A percentile compares a stretch with the other conserved stretches of the same genome.
Conservation (phyloP, 495 filamentous ascomycete genomes). For the Podospora comata region DNA sequence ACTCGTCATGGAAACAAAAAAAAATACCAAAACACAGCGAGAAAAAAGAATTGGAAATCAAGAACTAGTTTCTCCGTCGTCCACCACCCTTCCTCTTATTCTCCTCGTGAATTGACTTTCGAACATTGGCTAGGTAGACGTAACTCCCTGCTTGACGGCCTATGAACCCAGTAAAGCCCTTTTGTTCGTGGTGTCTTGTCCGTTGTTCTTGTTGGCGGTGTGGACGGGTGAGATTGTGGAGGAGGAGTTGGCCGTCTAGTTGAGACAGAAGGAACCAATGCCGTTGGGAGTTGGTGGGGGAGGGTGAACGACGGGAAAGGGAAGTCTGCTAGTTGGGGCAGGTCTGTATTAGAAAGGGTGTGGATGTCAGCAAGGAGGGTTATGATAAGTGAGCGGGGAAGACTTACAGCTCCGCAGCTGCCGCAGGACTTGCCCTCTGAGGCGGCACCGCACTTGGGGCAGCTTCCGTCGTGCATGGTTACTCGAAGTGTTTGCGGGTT, state of each 20-base stretch:
- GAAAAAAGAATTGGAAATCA: not conserved
- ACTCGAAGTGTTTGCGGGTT: constrained; percentile 7
- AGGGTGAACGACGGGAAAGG: not conserved
- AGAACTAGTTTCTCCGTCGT: not conserved
- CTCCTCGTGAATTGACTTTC: not conserved
- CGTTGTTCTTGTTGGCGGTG: not conserved
- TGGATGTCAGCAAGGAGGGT: not conserved
- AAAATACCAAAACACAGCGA: not conserved
- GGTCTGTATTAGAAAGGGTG: constrained; percentile 15
- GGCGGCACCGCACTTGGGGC: constrained; percentile 50
- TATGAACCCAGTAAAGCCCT: not conserved
- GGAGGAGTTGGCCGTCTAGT: not conserved
- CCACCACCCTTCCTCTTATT: not conserved
- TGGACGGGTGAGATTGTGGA: not conserved
- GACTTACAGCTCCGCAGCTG: constrained; percentile 49
- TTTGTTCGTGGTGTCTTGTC: not conserved
- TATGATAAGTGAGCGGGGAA: constrained; percentile 7
- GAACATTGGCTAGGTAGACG: not conserved
- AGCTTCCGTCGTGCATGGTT: constrained; percentile 45
- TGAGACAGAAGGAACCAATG: not conserved
- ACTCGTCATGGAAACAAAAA: not conserved
- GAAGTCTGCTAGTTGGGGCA: constrained; percentile 24
- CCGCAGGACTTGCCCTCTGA: constrained; percentile 47
- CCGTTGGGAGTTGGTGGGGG: not conserved
- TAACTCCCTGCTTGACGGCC: not conserved